phyloP scores from a whole-genome alignment of 345 rosid genomes.

The Garcia nutans region DNA sequence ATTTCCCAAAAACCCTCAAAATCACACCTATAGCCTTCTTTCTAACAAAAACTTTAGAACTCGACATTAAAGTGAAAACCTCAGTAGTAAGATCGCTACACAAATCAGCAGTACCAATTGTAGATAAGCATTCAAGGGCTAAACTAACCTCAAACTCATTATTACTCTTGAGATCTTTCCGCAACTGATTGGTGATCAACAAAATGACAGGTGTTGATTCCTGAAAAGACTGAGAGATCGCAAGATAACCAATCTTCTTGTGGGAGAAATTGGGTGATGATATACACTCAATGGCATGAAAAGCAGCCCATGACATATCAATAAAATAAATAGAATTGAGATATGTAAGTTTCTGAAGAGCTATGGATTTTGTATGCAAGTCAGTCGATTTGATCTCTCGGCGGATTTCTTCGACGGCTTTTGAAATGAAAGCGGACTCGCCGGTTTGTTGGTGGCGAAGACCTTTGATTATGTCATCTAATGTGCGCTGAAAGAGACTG shows the following conservation, averaged over 20 bases:
- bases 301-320: conserved; percentile 90
- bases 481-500: conserved; percentile 76
- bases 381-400: conserved; percentile 87
- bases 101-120: conserved; percentile 73
- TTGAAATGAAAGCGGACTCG: conserved; percentile 56
- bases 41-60: conserved; percentile 61
- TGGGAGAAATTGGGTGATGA: conserved; percentile 70
- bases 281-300: conserved; percentile 82
- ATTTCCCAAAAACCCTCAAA: conserved; percentile 75
- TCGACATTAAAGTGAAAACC: conserved; percentile 67
- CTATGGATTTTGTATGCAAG: conserved; percentile 73
- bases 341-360: conserved; percentile 82
- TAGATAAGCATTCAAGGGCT: conserved; percentile 75
- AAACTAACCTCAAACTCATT: conserved; percentile 77
- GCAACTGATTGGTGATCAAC: conserved; percentile 78
- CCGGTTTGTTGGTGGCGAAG: conserved; percentile 59
- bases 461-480: conserved; percentile 85
- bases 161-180: conserved; percentile 72
- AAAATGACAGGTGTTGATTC: conserved; percentile 79
- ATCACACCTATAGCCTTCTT: conserved; percentile 77
- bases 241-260: conserved; percentile 77
- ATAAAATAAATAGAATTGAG: conserved; percentile 65
- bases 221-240: conserved; percentile 73
- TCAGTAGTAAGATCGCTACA: conserved; percentile 87
- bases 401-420: conserved; percentile 75